Evolutionary conservation across 2,329 filamentous ascomycete species (phyloP).

Genomic region (Clathrospora elynae): DNA sequence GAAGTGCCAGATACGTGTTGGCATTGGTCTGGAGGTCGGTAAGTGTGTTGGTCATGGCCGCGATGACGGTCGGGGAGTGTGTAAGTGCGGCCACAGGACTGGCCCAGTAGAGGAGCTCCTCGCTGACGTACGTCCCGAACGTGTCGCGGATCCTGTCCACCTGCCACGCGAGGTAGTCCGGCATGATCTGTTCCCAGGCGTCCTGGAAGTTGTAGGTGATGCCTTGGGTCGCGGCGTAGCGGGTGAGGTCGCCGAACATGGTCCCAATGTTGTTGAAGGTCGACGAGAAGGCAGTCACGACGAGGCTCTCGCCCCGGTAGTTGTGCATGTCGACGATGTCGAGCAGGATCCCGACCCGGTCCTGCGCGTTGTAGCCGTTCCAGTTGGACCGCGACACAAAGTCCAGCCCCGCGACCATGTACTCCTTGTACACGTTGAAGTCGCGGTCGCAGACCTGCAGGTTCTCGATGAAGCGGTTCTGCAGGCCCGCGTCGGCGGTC

Average conservation of each 20-base stretch:
- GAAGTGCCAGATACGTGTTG: too few relatives aligned
- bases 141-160: neutral
- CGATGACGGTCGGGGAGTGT: too few relatives aligned
- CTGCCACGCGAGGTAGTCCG: neutral
- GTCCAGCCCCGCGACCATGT: neutral
- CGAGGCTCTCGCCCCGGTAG: conserved; percentile 1
- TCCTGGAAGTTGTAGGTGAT: neutral
- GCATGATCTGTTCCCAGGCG: neutral
- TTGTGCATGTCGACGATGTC: conserved; percentile 1
- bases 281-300: conserved; percentile 1
- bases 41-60: too few relatives aligned
- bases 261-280: conserved; percentile 2
- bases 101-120: neutral
- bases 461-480: conserved; percentile 1
- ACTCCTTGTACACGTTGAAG: neutral
- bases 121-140: neutral
- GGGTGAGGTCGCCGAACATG: neutral
- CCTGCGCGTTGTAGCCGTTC: neutral
- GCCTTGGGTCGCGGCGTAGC: neutral
- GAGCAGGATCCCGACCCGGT: conserved; percentile 1
- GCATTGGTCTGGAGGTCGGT: too few relatives aligned
- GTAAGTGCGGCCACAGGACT: neutral
- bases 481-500: conserved; percentile 1
- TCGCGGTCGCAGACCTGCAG: conserved; percentile 1
- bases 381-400: neutral